Evolutionary conservation across 345 rosid species (phyloP), one percentile per base, ranked within the genome.

Genomic region (Microthlaspi erraticum): DNA sequence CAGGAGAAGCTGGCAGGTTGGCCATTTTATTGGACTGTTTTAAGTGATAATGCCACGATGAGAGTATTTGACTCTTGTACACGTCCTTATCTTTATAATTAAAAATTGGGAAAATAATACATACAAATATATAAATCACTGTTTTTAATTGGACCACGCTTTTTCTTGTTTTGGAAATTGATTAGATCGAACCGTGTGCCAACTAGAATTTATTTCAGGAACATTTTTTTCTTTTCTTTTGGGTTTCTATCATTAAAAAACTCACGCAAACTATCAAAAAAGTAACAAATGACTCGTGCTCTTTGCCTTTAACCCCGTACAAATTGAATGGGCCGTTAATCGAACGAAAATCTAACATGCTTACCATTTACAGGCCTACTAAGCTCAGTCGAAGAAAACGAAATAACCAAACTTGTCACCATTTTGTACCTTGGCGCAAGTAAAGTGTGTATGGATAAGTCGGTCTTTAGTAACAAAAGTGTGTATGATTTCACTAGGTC

Each of bases 1-100:
- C 41, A 26, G 49, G 31, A 54, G 56, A 72, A 72, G 70, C 64
- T 72, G 76, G 57, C 42, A 64, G 70, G 63, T 72, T 72, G 70
- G 64, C 64, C 70, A 44, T 63, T 3, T 16, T 43, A 63, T 54
- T 44, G 64, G 70, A 54, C 64, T 63, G n/a, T 55, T 16, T 48
- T 26, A 3, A 72, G 57, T 34, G 70, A 63, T 64, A 36, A 44
- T 45, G 70, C 64, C 70, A 72, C 57, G 64, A 64, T 18, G 29
- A 65, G 20, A 65, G 20, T 33, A 32, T 63, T 73, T 38, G 66
- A 31, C 71, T 73, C 54, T 39, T 29, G 16, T 51, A 68, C 68
- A 51, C 69, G 63, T 43, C 32, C 17, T 14, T 60, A 11, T 42
- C 18, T 34, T 17, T 56, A 55, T 31, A 48, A 38, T 14, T 72